Base-by-base conservation (phyloP, 2,329 filamentous ascomycete genomes). In the Tolypocladium inflatum region DNA sequence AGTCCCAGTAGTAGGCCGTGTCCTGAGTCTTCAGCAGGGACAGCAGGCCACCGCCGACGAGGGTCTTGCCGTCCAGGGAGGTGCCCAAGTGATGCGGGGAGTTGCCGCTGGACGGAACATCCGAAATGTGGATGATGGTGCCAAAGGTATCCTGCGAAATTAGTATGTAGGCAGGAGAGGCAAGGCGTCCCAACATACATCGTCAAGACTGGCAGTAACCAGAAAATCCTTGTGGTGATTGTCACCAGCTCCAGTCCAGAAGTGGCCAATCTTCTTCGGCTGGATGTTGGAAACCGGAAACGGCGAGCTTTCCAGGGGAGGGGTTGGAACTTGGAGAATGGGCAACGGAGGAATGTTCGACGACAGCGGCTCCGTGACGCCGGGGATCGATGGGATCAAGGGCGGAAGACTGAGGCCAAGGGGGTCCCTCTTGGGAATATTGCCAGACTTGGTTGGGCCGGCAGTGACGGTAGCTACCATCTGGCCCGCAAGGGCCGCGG, bases 261-360 rank as follows among this genome's bases (percentile, higher is more conserved):
- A 85, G 70, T 85, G 85, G 0, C 82, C 83, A 66, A 86, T 82
- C 73, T 86, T 86, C 78, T 85, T 86, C 35, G 83, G 83, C 71
- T 80, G 80, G 66, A 85, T 78, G 60, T 80, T 72, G 65, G 78
- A 80, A 3, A 75, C 71, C 13, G 71, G 73, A 60, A 84, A 84
- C 8, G 78, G 78, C 10, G 76, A 76, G 62, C 79, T 82, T 2
- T 74, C 71, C n/a, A 85, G 67, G 0, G 82, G 78, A 54, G 82
- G 82, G n/a, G 80, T 83, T 2, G 82, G 83, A 5, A 82, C 57
- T 64, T 85, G 82, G 13, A 86, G 70, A 57, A 86, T 79, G 4
- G 83, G 82, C 33, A 85, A 70, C 13, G 82, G 81, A 43, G 79
- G 78, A 5, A 74, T 76, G 53, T 78, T 75, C 26, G 71, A 71